These are phyloP conservation scores for Naganishia albida DNA, from an alignment of 1,284 basidiomycete genomes.

Conservation along the genomic window DNA sequence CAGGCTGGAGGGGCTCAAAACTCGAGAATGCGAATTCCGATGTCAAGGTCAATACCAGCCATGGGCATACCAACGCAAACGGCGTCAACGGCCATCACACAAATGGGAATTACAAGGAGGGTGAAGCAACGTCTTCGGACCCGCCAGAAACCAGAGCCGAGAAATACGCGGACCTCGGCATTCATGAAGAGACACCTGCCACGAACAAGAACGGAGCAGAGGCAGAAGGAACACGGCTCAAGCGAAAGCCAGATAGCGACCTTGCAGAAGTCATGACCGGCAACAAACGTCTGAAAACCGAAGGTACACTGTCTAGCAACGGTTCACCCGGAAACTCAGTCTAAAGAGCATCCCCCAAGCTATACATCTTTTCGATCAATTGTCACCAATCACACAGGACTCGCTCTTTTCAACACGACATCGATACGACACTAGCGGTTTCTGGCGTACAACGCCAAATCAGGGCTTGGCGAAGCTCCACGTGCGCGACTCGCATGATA, in stretches of 20 bases:
- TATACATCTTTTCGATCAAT: too few species aligned
- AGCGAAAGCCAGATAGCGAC: constrained; percentile 18
- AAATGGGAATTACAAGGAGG: not conserved
- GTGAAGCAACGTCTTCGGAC: not conserved
- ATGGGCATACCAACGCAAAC: not conserved
- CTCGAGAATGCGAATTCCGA: constrained; percentile 1
- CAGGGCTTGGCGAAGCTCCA: not conserved
- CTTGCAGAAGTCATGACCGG: constrained; percentile 7
- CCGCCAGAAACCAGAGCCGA: not conserved
- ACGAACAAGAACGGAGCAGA: not conserved
- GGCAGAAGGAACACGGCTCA: constrained; percentile 1
- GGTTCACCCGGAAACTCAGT: too few species aligned
- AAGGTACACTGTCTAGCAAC: too few species aligned
- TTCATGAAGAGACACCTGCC: constrained; percentile 1
- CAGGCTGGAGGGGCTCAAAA: constrained; percentile 33
- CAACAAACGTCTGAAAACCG: constrained; percentile 4
- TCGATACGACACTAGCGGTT: too few species aligned
- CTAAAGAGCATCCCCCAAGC: too few species aligned
- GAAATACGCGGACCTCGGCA: constrained; percentile 10
- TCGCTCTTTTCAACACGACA: too few species aligned
- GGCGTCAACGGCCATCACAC: not conserved
- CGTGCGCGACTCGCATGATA: too few species aligned
- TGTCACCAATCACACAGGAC: too few species aligned
- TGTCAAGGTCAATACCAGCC: not conserved
- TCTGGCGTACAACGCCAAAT: not conserved